Base-by-base conservation (phyloP, 2,329 filamentous ascomycete genomes). In the Penicillium sp. region DNA sequence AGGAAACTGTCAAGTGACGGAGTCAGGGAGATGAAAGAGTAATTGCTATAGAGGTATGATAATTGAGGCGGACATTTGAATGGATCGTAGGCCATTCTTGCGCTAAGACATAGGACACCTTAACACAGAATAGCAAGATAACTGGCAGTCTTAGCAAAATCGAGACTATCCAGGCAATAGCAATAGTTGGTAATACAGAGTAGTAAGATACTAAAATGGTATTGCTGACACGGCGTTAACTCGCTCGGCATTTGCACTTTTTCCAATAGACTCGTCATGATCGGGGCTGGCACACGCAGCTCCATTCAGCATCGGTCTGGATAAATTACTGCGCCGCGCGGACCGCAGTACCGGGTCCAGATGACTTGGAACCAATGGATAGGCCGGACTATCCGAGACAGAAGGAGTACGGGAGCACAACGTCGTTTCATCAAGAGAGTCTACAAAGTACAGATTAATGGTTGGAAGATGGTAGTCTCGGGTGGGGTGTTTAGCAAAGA, bases 321-420 rank as follows among this genome's bases (percentile, higher is more conserved):
- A 35, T 43, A 46, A 46, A 42, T 24, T 38, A 28, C 21, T 49
- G 29, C 34, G 51, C 50, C 48, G 48, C 48, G 44, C 42, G 49
- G 47, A 56, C 51, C 55, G 51, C 53, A 47, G 49, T 28, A 35
- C 46, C 12, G 48, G 55, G 49, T 40, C 45, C 49, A 51, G 43
- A 56, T 57, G 55, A 56, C 51, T 46, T 29, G 32, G 15, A 19
- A 32, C 41, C 26, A 37, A 13, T 39, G 17, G 31, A 28, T 22
- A 21, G 28, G 12, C 26, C n/a, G 33, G 7, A 17, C 10, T 6
- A 15, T 46, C 26, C 26, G 19, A 40, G 17, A 46, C 19, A 32
- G 32, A 19, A 24, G 15, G 21, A n/a, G 32, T 21, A 34, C 38
- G 3, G 24, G 12, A 19, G 39, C 28, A 41, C 38, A 13, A 21